Base-by-base conservation (phyloP, 805 yeast genomes). In the Sugiyamaella marilandica region DNA sequence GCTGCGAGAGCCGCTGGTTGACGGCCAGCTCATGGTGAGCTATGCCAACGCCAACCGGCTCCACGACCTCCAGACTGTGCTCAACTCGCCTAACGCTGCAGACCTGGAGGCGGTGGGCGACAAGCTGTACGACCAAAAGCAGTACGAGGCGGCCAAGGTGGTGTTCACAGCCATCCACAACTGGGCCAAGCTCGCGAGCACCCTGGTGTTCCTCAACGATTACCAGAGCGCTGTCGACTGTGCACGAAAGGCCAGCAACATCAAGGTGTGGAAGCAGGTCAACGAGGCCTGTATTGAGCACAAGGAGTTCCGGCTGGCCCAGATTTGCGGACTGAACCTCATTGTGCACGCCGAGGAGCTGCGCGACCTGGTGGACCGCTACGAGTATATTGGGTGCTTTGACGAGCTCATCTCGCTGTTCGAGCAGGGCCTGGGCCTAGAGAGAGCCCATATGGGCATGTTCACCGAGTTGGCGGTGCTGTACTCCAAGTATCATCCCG, bases 371-470 rank as follows among this genome's bases (percentile, higher is more conserved):
- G 97, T 92, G 44, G 76, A 75, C 57, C 86, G 85, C 60, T 94
- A 94, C 69, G 97, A 94, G 73, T 76, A 80, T 67, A 81, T 85
- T 60, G 99, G 99, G 43, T 88, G 89, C 72, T 91, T 91, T 73
- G 86, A 83, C 60, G 96, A 94, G 75, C 78, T 94, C 59, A 87
- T 92, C 58, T 82, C 97, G 14, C 80, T 94, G 64, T 89, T 94
- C 64, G 99, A 94, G 72, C 92, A 90, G 63, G 98, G 98, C 59
- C 79, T 94, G 55, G 95, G 96, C 41, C 79, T 94, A 62, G 99
- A 94, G 76, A 87, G 99, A 70, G 99, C 99, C 36, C 99, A 94
- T 69, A 94, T 94, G 99, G 99, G 98, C 62, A 92, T 94, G 97
- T 94, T 94, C 70, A 94, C 99, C 10, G 97, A 91, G 72, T 79